Percentiles rank a stretch among this genome's conserved stretches.
Evolutionary conservation across 768 basidiomycete genomes (phyloP).

Genomic region (Clavaria fumosa): DNA sequence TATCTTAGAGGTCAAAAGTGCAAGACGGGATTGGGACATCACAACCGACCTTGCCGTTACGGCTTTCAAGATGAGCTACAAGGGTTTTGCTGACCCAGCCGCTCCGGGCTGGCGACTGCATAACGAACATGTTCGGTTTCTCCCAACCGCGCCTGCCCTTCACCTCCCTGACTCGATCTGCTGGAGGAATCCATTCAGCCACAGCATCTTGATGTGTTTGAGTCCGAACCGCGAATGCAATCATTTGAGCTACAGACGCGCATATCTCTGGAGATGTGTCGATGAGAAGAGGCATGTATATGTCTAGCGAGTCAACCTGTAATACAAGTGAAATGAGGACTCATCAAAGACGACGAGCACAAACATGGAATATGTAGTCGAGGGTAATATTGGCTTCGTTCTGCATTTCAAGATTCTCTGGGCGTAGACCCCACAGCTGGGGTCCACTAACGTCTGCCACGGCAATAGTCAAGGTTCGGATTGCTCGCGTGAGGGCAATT

Average conservation of each 20-base stretch:
- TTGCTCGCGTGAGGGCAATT: slow-evolving; percentile 45
- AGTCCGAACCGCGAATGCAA: slow-evolving; percentile 36
- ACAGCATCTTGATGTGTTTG: slow-evolving; percentile 34
- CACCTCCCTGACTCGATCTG: slow-evolving; percentile 37
- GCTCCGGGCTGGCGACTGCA: slow-evolving; percentile 33
- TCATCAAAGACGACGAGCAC: slow-evolving; percentile 7
- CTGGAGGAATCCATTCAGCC: slow-evolving; percentile 46
- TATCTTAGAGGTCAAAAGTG: too few species aligned
- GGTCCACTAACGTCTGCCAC: slow-evolving; percentile 58
- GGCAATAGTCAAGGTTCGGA: slow-evolving; percentile 42
- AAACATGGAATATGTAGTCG: slow-evolving; percentile 44
- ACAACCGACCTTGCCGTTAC: slow-evolving; percentile 49
- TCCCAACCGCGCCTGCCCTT: slow-evolving; percentile 64
- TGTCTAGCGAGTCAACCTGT: slow-evolving; percentile 38
- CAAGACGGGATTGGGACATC: too few species aligned
- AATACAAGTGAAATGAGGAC: not conserved
- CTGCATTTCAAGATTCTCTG: slow-evolving; percentile 25
- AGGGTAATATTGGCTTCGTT: slow-evolving; percentile 41
- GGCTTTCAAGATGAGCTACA: slow-evolving; percentile 29
- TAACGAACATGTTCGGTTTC: slow-evolving; percentile 6
- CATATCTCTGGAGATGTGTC: slow-evolving; percentile 21
- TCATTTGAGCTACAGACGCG: slow-evolving; percentile 41
- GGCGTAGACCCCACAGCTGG: slow-evolving; percentile 48
- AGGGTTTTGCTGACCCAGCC: slow-evolving; percentile 47
- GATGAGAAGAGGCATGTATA: slow-evolving; percentile 47